Evolutionary conservation across 2,329 filamentous ascomycete genomes (phyloP).

Genomic region (Pleoardoris graminearum): DNA sequence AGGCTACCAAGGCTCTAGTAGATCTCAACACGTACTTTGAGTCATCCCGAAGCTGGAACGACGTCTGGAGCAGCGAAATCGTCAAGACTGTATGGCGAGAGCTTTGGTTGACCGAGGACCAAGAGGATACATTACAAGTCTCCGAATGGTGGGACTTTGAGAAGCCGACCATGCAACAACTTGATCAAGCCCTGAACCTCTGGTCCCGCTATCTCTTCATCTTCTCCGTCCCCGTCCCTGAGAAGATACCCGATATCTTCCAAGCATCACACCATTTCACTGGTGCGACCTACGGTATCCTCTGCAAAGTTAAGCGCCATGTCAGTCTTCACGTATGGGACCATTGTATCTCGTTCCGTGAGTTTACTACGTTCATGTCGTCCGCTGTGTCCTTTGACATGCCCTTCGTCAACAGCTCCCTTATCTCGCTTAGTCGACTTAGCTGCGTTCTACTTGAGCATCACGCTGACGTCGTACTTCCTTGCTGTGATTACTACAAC

Average conservation of each 20-base stretch:
- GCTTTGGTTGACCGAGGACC: constrained; percentile 51
- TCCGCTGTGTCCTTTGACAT: constrained; percentile 48
- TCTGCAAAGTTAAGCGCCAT: constrained; percentile 63
- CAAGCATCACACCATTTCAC: constrained; percentile 66
- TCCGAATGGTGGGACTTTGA: constrained; percentile 53
- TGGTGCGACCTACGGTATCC: constrained; percentile 63
- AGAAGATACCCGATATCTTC: constrained; percentile 62
- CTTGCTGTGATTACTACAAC: constrained; percentile 62
- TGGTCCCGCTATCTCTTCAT: constrained; percentile 58
- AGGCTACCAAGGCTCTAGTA: constrained; percentile 47
- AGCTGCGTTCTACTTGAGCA: constrained; percentile 47
- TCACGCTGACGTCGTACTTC: constrained; percentile 56
- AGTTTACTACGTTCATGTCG: constrained; percentile 50
- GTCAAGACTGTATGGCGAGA: constrained; percentile 53
- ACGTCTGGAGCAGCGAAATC: constrained; percentile 52
- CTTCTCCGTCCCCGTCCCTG: constrained; percentile 60
- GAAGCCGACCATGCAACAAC: constrained; percentile 49
- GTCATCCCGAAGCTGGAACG: constrained; percentile 50
- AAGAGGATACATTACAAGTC: constrained; percentile 46
- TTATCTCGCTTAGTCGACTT: constrained; percentile 47
- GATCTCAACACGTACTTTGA: constrained; percentile 53
- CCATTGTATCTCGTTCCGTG: constrained; percentile 65
- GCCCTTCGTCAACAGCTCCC: constrained; percentile 47
- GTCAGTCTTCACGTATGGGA: constrained; percentile 67
- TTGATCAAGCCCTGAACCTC: constrained; percentile 52